Conservation (phyloP, 1,284 basidiomycete species). For the Ganoderma boninense region DNA sequence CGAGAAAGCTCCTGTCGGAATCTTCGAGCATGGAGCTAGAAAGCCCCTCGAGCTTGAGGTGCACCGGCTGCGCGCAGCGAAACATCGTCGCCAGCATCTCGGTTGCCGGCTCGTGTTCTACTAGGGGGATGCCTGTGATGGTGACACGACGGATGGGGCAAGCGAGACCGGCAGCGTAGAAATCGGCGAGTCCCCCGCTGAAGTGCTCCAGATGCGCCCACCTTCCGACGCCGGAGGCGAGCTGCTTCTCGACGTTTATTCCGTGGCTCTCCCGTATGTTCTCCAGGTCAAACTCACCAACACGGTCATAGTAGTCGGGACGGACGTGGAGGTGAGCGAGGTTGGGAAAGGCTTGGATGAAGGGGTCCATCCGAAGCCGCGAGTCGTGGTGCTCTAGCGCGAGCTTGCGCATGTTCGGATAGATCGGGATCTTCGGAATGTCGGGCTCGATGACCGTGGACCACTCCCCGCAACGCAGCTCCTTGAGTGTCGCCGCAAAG, state of each 20-base stretch:
- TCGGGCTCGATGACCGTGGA: not conserved
- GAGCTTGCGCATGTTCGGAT: conserved; percentile 3
- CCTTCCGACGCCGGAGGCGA: not conserved
- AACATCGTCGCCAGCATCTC: not conserved
- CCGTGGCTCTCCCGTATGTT: not conserved
- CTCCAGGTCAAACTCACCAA: not conserved
- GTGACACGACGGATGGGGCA: not conserved
- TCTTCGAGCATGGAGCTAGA: too few relatives aligned
- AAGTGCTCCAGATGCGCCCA: not conserved
- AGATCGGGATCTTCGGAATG: not conserved
- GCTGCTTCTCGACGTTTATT: not conserved
- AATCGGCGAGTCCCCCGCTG: not conserved
- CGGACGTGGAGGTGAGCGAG: not conserved
- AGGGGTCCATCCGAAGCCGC: not conserved
- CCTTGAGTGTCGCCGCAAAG: not conserved
- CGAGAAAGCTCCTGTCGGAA: too few relatives aligned
- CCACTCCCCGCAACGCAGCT: not conserved
- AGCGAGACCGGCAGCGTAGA: not conserved
- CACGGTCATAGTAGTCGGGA: not conserved
- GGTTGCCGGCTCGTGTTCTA: too few relatives aligned
- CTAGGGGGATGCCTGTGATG: not conserved
- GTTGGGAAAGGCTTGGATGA: not conserved
- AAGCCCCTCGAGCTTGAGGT: too few relatives aligned
- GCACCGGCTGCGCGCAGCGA: too few relatives aligned
- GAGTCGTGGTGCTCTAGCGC: not conserved